phyloP scores from a whole-genome alignment of 805 yeast species.

The Saccharomyces kudriavzevii region DNA sequence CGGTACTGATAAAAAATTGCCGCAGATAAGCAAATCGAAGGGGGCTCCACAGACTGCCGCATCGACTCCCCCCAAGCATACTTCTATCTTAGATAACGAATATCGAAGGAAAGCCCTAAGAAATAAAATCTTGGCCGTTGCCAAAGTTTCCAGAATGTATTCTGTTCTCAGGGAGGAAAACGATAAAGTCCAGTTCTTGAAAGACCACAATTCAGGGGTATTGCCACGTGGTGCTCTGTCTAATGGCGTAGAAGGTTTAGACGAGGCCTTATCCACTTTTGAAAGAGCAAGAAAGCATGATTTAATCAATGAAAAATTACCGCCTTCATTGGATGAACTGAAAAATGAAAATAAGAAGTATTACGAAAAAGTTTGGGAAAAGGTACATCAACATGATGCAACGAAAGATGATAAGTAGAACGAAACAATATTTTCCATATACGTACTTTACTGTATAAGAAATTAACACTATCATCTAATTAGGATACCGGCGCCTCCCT shows the following conservation, averaged over 20 bases:
- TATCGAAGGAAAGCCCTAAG: constrained; percentile 49
- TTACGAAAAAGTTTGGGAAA: constrained; percentile 23
- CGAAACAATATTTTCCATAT: neutral
- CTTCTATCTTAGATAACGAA: constrained; percentile 23
- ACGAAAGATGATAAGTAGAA: constrained; percentile 1
- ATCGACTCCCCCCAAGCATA: neutral
- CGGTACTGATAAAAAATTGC: constrained; percentile 16
- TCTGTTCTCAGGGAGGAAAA: constrained; percentile 80
- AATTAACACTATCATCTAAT: neutral
- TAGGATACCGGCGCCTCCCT: neutral
- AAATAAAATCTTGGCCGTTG: constrained; percentile 89
- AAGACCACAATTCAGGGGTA: constrained; percentile 61
- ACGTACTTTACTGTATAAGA: neutral
- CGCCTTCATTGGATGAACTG: constrained; percentile 64
- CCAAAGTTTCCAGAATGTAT: constrained; percentile 91
- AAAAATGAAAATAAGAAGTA: constrained; percentile 38
- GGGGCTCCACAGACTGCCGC: constrained; percentile 2
- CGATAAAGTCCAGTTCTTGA: constrained; percentile 75
- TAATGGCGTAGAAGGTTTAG: constrained; percentile 75
- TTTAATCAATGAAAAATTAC: constrained; percentile 75
- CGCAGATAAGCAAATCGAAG: neutral
- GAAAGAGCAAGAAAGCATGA: constrained; percentile 81
- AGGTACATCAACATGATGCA: constrained; percentile 2
- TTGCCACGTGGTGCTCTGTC: constrained; percentile 81
- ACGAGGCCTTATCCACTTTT: constrained; percentile 58